These are phyloP conservation scores for Intubia oerlemansii DNA, from an alignment of 2,329 filamentous ascomycete genomes.

Conservation along the genomic window DNA sequence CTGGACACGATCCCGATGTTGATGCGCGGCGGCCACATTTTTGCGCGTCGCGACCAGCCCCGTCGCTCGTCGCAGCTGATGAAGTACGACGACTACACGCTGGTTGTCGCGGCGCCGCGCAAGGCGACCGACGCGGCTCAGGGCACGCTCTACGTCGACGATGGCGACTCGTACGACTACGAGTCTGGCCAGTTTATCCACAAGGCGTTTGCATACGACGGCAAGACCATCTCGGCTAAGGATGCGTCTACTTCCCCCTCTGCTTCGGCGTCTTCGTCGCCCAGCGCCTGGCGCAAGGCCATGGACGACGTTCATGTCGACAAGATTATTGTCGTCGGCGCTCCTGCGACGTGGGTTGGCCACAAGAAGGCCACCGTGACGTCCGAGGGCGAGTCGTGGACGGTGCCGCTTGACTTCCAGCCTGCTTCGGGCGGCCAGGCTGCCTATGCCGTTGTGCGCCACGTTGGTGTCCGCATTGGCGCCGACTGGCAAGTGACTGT, in stretches of 20 bases:
- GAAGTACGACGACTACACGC: slow-evolving; percentile 87
- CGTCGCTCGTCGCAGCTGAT: slow-evolving; percentile 73
- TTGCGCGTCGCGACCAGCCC: slow-evolving; percentile 74
- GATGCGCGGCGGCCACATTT: slow-evolving; percentile 83
- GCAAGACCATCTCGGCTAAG: slow-evolving; percentile 40
- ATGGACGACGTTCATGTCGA: slow-evolving; percentile 66
- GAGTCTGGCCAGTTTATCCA: slow-evolving; percentile 74
- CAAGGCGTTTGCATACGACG: slow-evolving; percentile 48
- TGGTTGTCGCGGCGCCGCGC: slow-evolving; percentile 53
- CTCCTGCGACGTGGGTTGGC: slow-evolving; percentile 47
- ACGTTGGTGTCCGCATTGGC: slow-evolving; percentile 28
- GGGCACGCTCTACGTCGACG: slow-evolving; percentile 76
- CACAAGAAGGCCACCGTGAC: slow-evolving; percentile 36
- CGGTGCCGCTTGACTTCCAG: slow-evolving; percentile 38
- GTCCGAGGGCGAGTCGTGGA: slow-evolving; percentile 29
- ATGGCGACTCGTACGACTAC: slow-evolving; percentile 83
- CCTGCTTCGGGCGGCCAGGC: slow-evolving; percentile 23
- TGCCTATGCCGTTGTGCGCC: slow-evolving; percentile 29
- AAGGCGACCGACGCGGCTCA: slow-evolving; percentile 37
- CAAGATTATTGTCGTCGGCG: slow-evolving; percentile 66
- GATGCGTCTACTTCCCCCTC: too few relatives aligned
- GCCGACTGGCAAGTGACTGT: slow-evolving; percentile 26
- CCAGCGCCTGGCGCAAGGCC: slow-evolving; percentile 49
- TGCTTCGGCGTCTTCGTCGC: slow-evolving; percentile 30
- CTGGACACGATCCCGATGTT: slow-evolving; percentile 74